Percentiles rank a stretch among this genome's conserved stretches.
These are phyloP conservation scores for Tolypocladium inflatum DNA, from an alignment of 2,329 filamentous ascomycete species.

Conservation along the genomic window DNA sequence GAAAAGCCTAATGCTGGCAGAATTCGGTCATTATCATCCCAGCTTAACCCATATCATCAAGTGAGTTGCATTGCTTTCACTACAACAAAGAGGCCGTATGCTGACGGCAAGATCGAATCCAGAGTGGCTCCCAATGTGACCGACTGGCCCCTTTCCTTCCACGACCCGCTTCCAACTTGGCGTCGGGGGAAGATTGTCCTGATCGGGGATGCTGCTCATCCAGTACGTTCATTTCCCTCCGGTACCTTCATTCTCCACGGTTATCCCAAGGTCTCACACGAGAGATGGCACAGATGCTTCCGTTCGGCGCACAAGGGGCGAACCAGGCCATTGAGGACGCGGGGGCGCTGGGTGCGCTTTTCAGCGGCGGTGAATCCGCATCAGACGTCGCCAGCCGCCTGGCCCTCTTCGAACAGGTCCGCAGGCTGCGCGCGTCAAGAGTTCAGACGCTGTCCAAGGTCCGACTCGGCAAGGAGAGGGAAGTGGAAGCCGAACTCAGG, in stretches of 20 bases:
- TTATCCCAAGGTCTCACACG: no score
- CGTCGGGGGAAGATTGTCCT: constrained; percentile 1
- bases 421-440: no score
- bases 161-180: constrained; percentile 3
- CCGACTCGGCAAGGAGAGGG: no score
- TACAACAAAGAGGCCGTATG: no score
- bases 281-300: constrained; percentile 2
- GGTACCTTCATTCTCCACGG: no score
- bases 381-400: neutral
- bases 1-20: constrained; percentile 1
- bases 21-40: constrained; percentile 3
- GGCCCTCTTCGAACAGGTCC: no score
- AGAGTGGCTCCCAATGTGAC: neutral
- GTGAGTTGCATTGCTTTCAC: neutral
- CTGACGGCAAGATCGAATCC: neutral
- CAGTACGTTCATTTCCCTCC: neutral
- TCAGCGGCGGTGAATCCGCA: neutral
- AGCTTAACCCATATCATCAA: neutral
- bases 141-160: constrained; percentile 3
- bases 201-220: constrained; percentile 5
- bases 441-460: no score
- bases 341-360: neutral
- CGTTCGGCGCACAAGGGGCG: constrained; percentile 4
- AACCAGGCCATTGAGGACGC: constrained; percentile 6
- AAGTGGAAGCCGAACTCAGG: no score